These are phyloP conservation scores for Penicillium sp. DNA, from an alignment of 2,329 filamentous ascomycete species.

Conservation along the genomic window DNA sequence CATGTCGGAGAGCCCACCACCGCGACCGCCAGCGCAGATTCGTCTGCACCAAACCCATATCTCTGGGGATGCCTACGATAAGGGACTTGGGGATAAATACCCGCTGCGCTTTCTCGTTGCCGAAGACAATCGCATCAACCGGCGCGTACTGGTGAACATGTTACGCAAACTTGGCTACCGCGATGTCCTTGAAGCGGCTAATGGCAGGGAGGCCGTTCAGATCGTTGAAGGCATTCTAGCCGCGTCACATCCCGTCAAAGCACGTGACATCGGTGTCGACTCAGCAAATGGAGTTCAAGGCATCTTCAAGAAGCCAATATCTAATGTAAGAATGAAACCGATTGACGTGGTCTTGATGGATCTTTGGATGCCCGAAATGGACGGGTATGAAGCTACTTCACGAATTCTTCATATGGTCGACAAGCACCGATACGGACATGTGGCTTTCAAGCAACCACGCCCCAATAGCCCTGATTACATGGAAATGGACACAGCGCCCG, in stretches of 20 bases:
- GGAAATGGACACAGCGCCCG: constrained; percentile 15
- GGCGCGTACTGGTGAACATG: constrained; percentile 63
- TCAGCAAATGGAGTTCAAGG: constrained; percentile 10
- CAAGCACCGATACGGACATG: constrained; percentile 29
- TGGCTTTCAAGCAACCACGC: constrained; percentile 11
- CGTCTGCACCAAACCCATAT: constrained; percentile 28
- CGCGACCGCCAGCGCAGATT: constrained; percentile 21
- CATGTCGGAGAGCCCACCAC: constrained; percentile 24
- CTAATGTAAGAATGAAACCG: constrained; percentile 34
- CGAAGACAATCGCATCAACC: constrained; percentile 70
- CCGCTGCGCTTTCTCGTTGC: constrained; percentile 67
- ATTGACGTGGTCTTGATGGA: constrained; percentile 70
- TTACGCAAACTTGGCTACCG: constrained; percentile 64
- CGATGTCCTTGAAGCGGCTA: constrained; percentile 61
- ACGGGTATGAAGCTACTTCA: constrained; percentile 66
- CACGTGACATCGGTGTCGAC: constrained; percentile 19
- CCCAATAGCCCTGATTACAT: constrained; percentile 16
- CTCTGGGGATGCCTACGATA: constrained; percentile 47
- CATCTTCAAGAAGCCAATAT: constrained; percentile 20
- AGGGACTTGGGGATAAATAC: constrained; percentile 55
- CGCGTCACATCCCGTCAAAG: constrained; percentile 18
- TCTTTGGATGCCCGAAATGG: constrained; percentile 72
- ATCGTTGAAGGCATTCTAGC: constrained; percentile 51
- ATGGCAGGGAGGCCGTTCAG: constrained; percentile 64
- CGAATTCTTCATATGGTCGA: constrained; percentile 57